These are phyloP conservation scores for Tephrocybe sp. DNA, from an alignment of 768 basidiomycete species.

Conservation along the genomic window DNA sequence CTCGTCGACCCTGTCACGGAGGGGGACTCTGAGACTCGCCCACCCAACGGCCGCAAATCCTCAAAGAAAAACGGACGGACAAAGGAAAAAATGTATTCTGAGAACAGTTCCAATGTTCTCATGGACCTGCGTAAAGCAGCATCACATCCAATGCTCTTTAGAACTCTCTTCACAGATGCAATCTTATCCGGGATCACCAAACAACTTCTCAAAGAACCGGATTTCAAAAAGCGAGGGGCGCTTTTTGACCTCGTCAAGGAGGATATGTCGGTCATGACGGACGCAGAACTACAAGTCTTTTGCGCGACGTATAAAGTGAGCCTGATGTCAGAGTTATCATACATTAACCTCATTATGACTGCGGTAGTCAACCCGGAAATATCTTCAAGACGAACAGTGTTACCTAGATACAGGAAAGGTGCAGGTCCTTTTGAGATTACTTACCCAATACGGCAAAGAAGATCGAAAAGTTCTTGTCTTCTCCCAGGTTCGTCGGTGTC, in stretches of 20 bases:
- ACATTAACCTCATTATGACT: background rate
- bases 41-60: slow-evolving; percentile 26
- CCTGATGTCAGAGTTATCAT: background rate
- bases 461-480: slow-evolving; percentile 88
- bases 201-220: slow-evolving; percentile 84
- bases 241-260: slow-evolving; percentile 87
- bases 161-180: slow-evolving; percentile 77
- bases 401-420: slow-evolving; percentile 92
- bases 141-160: slow-evolving; percentile 95
- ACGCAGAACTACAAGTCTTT: slow-evolving; percentile 90
- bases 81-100: slow-evolving; percentile 67
- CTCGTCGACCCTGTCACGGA: slow-evolving; percentile 41
- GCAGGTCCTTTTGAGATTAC: slow-evolving; percentile 63
- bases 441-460: slow-evolving; percentile 63
- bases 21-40: slow-evolving; percentile 21
- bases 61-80: slow-evolving; percentile 43
- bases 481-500: slow-evolving; percentile 68
- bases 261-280: slow-evolving; percentile 98
- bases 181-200: slow-evolving; percentile 72
- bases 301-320: slow-evolving; percentile 82
- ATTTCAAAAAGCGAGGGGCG: slow-evolving; percentile 82
- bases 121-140: slow-evolving; percentile 98
- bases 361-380: slow-evolving; percentile 66
- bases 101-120: slow-evolving; percentile 89
- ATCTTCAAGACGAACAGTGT: slow-evolving; percentile 66